Evolutionary conservation across 1,284 basidiomycete genomes (phyloP), one percentile per base, ranked within the genome.

Genomic region (Puccinia triticina): DNA sequence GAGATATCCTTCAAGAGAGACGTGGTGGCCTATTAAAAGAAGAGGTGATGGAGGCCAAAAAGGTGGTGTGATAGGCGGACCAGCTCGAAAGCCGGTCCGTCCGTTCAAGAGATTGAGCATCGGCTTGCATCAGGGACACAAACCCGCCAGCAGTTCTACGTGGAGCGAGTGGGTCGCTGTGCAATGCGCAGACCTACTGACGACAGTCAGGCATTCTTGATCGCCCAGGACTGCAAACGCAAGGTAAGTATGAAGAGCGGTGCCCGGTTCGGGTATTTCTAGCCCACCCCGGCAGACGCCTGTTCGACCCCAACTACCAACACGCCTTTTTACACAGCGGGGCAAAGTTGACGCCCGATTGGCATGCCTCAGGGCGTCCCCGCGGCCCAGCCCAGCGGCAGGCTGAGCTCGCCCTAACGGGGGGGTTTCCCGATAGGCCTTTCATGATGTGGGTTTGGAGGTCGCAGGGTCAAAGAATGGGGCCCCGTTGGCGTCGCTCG

Each of bases 61-160:
- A 32, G 32, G 32, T 21, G 59, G n/a, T n/a, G n/a, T n/a, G n/a
- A 73, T 75, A 82, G 73, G 80, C 80, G 80, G 50, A 76, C 80
- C 80, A 82, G 80, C 80, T 82, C 80, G 80, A 82, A 82, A 82
- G 80, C 80, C 80, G 80, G 73, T 57, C 64, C 80, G 80, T 82
- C 80, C 80, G 80, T 75, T 82, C 80, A 82, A 82, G 50, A 82
- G 80, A 82, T 82, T 82, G 73, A 74, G 80, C 80, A 82, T 82
- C 80, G 80, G 80, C 80, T 82, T 82, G 69, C 79, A 75, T 73
- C 79, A 75, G 74, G 79, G 79, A 73, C 79, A 82, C 69, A 82
- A 82, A 82, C 79, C 79, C 79, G 79, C 79, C 79, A 57, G 72
- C 59, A 48, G 43, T 55, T 75, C 72, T 66, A 23, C 69, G 77